phyloP scores from a whole-genome alignment of 192 early-diverging fungal species.

The Entomortierella beljakovae region DNA sequence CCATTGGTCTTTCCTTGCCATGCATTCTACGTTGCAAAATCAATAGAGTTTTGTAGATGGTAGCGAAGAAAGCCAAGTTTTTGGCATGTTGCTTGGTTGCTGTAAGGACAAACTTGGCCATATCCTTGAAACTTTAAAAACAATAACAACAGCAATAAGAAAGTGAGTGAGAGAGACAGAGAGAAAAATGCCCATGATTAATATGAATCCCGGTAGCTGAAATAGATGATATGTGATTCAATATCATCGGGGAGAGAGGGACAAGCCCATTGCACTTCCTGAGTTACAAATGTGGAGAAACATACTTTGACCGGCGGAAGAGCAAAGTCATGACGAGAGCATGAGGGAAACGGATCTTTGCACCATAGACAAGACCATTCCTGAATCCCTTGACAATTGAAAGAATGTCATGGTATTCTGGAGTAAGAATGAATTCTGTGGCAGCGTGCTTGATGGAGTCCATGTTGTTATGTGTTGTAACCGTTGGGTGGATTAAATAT shows the following conservation, averaged over 20 bases:
- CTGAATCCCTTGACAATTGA: constrained; percentile 91
- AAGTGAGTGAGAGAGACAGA: too few relatives aligned
- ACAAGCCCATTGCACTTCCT: too few relatives aligned
- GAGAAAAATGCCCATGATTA: neutral
- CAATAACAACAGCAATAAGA: neutral
- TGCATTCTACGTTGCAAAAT: constrained; percentile 77
- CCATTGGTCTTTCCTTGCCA: constrained; percentile 79
- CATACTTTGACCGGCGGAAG: constrained; percentile 88
- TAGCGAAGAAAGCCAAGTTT: constrained; percentile 92
- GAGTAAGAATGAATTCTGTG: constrained; percentile 69
- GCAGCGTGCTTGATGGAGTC: constrained; percentile 56
- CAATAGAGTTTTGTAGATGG: constrained; percentile 95
- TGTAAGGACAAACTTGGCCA: constrained; percentile 78
- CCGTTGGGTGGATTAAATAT: neutral
- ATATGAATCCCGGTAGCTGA: neutral
- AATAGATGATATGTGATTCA: neutral
- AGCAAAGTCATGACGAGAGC: constrained; percentile 96
- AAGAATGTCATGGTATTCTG: constrained; percentile 84
- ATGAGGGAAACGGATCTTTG: constrained; percentile 97
- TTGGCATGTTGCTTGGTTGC: constrained; percentile 91
- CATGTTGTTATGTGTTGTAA: constrained; percentile 8
- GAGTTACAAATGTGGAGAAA: neutral
- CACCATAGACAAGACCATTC: constrained; percentile 96
- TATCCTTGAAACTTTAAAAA: constrained; percentile 66
- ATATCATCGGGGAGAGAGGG: constrained; percentile 12